Evolutionary conservation across 345 rosid genomes (phyloP), one percentile per base, ranked within the genome.

Genomic region (Eucalyptus tenuipes): DNA sequence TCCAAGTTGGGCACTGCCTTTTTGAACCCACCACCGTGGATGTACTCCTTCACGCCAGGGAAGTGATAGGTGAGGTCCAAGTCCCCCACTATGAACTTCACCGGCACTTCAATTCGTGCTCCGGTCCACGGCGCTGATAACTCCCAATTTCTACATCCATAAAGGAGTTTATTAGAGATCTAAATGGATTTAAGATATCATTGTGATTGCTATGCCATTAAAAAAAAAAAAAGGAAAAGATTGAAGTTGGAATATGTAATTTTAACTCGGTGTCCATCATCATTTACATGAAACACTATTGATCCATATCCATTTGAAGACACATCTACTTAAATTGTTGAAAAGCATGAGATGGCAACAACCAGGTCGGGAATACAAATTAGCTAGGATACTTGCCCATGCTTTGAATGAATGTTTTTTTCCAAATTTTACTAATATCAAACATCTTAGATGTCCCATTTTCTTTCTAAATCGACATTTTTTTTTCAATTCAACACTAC

Each of bases 1-100:
- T 92, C 90, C 85, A 92, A 29, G 4, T 81, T 64, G 13, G 93
- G 92, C 88, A 88, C 91, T 22, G 52, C n/a, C 17, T 49, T 14
- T 45, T 87, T 89, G 49, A 92, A 86, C 40, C 33, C 91, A n/a
- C 86, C 81, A 4, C 66, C 27, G 17, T 91, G 82, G 29, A 90
- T 82, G 61, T 27, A 86, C 40, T 90, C 90, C 88, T 92, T 91
- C 49, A 55, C 18, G 6, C 89, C 89, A 0, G 93, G 91, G 8
- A 89, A 80, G 20, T 90, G 90, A 79, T 91, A 91, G 13, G 53
- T 88, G 80, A 55, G n/a, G 89, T 92, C 93, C 42, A 80, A 22
- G 31, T 92, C 91, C 7, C 92, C 93, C 50, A 90, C 90, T 7
- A 85, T 55, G 44, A 49, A 85, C 47, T 85, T 85, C 27, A 11